Conservation (phyloP, 148 eudicot species). For the Camellia sinensis region DNA sequence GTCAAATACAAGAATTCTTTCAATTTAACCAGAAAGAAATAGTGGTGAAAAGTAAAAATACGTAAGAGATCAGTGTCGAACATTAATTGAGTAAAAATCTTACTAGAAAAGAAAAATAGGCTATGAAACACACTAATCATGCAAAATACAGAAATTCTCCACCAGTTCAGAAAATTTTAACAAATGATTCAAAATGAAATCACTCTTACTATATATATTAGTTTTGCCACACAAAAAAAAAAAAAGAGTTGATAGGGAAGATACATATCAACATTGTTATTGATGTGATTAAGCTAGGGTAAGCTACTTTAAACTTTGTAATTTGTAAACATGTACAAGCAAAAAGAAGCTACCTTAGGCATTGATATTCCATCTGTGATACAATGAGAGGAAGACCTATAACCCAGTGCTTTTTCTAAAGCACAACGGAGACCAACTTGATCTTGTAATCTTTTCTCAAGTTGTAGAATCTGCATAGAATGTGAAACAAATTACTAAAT, state of each 20-base stretch:
- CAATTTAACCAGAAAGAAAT: constrained; percentile 1
- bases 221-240: neutral
- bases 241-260: neutral
- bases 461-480: constrained; percentile 60
- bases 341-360: constrained; percentile 58
- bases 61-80: neutral
- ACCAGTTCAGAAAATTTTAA: neutral
- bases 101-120: neutral
- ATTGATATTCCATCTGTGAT: constrained; percentile 36
- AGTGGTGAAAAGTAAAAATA: neutral
- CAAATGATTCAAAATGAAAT: neutral
- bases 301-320: neutral
- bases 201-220: neutral
- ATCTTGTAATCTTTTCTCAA: constrained; percentile 76
- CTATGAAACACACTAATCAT: neutral
- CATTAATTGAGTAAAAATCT: neutral
- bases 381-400: constrained; percentile 46
- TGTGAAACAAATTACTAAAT: neutral
- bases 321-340: neutral
- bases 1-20: constrained; percentile 7
- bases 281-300: neutral
- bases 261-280: neutral
- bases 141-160: neutral
- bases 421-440: constrained; percentile 78
- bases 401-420: constrained; percentile 78